Evolutionary conservation across 192 early-diverging fungal species (phyloP).

Genomic region (Cetraspora pellucida): DNA sequence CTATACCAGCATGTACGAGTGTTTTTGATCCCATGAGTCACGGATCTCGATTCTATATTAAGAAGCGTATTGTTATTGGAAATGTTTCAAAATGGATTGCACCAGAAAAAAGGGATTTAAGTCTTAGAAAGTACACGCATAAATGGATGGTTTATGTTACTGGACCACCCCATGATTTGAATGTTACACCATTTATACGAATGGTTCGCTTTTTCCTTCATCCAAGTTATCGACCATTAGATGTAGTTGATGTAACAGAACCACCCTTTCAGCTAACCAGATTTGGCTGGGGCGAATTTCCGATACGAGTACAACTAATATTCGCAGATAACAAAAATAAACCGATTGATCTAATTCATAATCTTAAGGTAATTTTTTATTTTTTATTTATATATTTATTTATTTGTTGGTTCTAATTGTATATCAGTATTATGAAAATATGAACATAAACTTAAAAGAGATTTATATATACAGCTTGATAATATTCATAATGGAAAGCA

Average conservation of each 20-base stretch:
- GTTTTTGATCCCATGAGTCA: slow-evolving; percentile 39
- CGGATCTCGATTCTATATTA: slow-evolving; percentile 76
- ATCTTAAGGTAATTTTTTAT: slow-evolving; percentile 63
- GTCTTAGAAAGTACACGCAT: slow-evolving; percentile 66
- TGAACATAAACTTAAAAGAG: neutral
- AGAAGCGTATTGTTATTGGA: slow-evolving; percentile 66
- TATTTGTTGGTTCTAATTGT: neutral
- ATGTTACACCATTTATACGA: slow-evolving; percentile 68
- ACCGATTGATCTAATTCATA: slow-evolving; percentile 80
- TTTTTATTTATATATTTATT: slow-evolving; percentile 28
- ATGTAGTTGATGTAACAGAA: slow-evolving; percentile 79
- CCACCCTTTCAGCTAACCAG: slow-evolving; percentile 84
- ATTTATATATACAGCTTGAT: slow-evolving; percentile 61
- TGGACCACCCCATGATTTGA: slow-evolving; percentile 52
- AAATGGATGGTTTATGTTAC: slow-evolving; percentile 92
- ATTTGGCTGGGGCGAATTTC: slow-evolving; percentile 96
- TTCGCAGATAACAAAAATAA: slow-evolving; percentile 86
- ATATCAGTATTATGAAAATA: neutral
- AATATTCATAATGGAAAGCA: slow-evolving; percentile 66
- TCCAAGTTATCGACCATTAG: slow-evolving; percentile 84
- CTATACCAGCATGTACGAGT: slow-evolving; percentile 37
- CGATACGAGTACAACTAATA: slow-evolving; percentile 77
- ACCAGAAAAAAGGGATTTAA: slow-evolving; percentile 58
- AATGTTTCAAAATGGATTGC: slow-evolving; percentile 75
- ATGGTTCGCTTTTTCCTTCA: slow-evolving; percentile 87